phyloP scores from a whole-genome alignment of 441 rosid genomes.

The Viola pubescens region DNA sequence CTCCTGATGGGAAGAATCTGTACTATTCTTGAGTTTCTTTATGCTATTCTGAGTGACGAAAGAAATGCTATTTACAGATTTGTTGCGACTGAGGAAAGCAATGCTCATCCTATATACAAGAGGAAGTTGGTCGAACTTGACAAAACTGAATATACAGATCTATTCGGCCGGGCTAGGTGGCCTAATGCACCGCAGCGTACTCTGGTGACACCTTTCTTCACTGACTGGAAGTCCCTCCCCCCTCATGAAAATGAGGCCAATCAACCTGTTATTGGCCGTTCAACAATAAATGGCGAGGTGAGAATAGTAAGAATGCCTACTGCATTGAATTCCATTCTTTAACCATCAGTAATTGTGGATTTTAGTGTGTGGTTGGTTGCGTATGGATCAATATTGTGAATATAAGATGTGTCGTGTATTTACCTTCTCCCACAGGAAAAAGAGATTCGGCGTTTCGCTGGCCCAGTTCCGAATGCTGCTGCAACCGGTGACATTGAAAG shows the following conservation, averaged over 20 bases:
- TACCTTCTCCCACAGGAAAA: conserved; percentile 42
- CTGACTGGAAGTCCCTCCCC: conserved; percentile 52
- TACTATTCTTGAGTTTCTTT: too few species aligned
- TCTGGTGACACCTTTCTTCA: conserved; percentile 55
- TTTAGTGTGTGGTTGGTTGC: too few species aligned
- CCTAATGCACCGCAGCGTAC: conserved; percentile 75
- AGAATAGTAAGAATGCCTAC: conserved; percentile 9
- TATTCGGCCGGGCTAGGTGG: conserved; percentile 82
- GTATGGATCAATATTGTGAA: too few species aligned
- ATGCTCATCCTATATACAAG: conserved; percentile 75
- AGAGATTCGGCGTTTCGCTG: conserved; percentile 55
- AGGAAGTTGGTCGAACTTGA: conserved; percentile 53
- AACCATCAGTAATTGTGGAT: too few species aligned
- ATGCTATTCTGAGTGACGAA: too few species aligned
- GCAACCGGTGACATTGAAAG: conserved; percentile 74
- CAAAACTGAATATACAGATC: conserved; percentile 56
- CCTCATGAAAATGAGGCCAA: conserved; percentile 43
- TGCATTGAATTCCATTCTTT: too few species aligned
- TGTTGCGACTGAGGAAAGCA: conserved; percentile 74
- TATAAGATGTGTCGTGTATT: too few species aligned
- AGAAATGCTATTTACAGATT: conserved; percentile 34
- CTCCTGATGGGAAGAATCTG: too few species aligned
- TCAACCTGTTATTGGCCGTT: conserved; percentile 68
- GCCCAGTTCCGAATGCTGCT: conserved; percentile 59
- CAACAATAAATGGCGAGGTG: conserved; percentile 58